Evolutionary conservation across 2,329 filamentous ascomycete genomes (phyloP), one percentile per base, ranked within the genome.

Genomic region (Hymenoscyphus infarciens): DNA sequence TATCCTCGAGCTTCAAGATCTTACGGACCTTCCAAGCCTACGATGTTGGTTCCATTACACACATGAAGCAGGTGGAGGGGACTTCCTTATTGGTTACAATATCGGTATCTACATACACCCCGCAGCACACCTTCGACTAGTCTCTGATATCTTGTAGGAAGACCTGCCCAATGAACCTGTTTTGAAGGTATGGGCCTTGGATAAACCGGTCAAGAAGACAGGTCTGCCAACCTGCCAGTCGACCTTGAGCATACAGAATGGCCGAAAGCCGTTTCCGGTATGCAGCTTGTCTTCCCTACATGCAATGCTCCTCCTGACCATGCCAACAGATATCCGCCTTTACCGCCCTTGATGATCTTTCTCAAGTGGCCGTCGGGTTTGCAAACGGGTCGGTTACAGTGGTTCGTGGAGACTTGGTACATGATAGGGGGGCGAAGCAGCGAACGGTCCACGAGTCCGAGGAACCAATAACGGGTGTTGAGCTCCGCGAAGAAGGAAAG

Each of bases 141-240:
- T 38, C 19, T 61, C 73, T 78, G 68, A 78, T 64, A 22, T 7
- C 0, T 70, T 81, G 54, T 75, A 89, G 77, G 95, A 99, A 77
- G 93, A 98, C 72, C 80, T 97, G 59, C 90, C 90, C 45, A 89
- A 85, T 70, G 92, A 98, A 70, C 94, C 95, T 0, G 83, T 94
- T 22, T 78, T 99, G 64, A 98, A 97, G 75, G 94, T 98, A n/a
- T 99, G 95, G 95, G 94, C 92, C 25, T 81, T 99, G 69, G 93
- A 98, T 74, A 96, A 93, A 77, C 83, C 89, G 3, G 92, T 96
- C 69, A 98, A 95, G 83, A 98, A 96, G 82, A 96, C 91, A 4
- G 92, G 92, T 52, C 81, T 89, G 65, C 95, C 95, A 16, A 91
- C 88, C 45, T 98, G 95, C 74, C 82, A 97, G 68, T 96, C 91